phyloP scores from a whole-genome alignment of 768 basidiomycete genomes.

The Leccinum subtestaceum region DNA sequence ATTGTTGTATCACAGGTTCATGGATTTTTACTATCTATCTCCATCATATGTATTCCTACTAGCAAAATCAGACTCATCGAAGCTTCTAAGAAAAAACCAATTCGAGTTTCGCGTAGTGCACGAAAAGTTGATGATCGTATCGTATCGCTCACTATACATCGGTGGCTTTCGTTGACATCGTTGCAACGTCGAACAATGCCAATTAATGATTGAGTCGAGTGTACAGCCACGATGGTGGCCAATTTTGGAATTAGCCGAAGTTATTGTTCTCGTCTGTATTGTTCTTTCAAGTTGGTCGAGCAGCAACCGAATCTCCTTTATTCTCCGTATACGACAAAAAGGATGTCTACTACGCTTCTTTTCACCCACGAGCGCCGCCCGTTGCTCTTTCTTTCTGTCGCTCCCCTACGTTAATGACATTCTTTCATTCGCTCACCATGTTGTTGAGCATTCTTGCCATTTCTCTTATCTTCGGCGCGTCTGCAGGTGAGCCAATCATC shows the following conservation, averaged over 20 bases:
- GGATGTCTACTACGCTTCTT: constrained; percentile 15
- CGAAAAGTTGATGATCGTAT: neutral
- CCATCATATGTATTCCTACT: constrained; percentile 11
- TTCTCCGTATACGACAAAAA: constrained; percentile 31
- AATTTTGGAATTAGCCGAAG: constrained; percentile 10
- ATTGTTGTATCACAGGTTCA: constrained; percentile 15
- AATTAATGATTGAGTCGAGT: neutral
- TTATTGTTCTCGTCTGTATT: constrained; percentile 29
- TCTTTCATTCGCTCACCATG: constrained; percentile 35
- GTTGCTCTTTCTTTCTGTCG: constrained; percentile 21
- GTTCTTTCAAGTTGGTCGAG: constrained; percentile 17
- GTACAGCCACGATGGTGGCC: constrained; percentile 13
- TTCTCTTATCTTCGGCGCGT: constrained; percentile 37
- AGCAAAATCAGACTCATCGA: neutral
- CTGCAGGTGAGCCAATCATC: constrained; percentile 34
- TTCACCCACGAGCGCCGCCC: constrained; percentile 18
- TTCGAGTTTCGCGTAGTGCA: neutral
- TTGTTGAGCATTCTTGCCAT: constrained; percentile 38
- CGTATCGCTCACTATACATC: neutral
- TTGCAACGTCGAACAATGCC: neutral
- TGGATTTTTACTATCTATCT: neutral
- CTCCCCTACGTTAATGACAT: constrained; percentile 19
- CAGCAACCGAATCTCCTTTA: constrained; percentile 24
- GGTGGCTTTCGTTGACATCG: neutral
- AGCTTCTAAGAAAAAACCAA: neutral